phyloP scores from a whole-genome alignment of 108 stramenopile genomes.

The Fistulifera pelliculosa region DNA sequence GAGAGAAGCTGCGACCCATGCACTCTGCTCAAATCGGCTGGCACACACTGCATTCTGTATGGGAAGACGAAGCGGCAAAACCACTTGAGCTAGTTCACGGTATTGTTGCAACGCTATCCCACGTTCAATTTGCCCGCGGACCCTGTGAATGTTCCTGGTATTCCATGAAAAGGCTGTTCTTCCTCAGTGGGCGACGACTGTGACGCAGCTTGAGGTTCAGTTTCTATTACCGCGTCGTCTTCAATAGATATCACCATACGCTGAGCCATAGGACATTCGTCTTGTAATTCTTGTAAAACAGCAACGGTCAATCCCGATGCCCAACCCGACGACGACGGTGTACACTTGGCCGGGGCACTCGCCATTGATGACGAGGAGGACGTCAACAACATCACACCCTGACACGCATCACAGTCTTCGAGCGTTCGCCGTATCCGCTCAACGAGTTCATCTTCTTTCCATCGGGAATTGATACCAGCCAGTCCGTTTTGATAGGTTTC shows the following conservation, averaged over 20 bases:
- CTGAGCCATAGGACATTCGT: conserved; percentile 59
- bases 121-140: conserved; percentile 34
- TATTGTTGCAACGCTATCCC: conserved; percentile 58
- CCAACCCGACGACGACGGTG: conserved; percentile 33
- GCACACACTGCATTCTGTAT: conserved; percentile 4
- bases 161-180: conserved; percentile 12
- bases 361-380: no score
- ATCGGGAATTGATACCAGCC: conserved; percentile 4
- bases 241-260: conserved; percentile 28
- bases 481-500: conserved; percentile 13
- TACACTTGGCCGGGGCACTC: no score
- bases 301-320: conserved; percentile 49
- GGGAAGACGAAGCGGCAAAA: conserved; percentile 37
- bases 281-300: conserved; percentile 59
- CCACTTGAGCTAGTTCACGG: conserved; percentile 38
- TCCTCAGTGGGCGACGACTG: background rate
- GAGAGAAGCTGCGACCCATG: conserved; percentile 51
- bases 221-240: background rate
- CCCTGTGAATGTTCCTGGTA: conserved; percentile 28
- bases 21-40: conserved; percentile 42
- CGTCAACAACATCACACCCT: conserved; percentile 47
- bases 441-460: conserved; percentile 34
- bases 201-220: background rate
- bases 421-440: conserved; percentile 51
- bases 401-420: conserved; percentile 54